Conservation (phyloP, 2,329 filamentous ascomycete genomes). For the Mycosphaerella sp. region DNA sequence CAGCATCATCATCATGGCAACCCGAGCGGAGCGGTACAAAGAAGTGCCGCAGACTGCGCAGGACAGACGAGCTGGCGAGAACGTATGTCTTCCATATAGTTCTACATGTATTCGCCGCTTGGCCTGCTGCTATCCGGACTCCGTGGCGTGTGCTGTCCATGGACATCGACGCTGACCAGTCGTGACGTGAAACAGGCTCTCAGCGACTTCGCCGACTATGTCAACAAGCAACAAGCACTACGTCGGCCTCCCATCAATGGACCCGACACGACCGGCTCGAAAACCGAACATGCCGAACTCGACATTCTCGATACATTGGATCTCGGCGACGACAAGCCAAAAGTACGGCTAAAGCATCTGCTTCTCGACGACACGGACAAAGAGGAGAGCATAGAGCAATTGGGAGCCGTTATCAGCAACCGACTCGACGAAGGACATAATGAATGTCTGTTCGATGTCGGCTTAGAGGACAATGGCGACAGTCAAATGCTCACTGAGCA, state of each 20-base stretch:
- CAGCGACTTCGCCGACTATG: conserved; percentile 95
- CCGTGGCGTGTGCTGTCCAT: no score
- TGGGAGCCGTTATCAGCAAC: conserved; percentile 60
- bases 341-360: conserved; percentile 67
- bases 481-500: conserved; percentile 68
- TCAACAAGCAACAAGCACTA: conserved; percentile 82
- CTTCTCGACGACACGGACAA: conserved; percentile 53
- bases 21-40: conserved; percentile 33
- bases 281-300: conserved; percentile 71
- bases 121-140: no score
- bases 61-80: conserved; percentile 81
- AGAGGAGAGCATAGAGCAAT: conserved; percentile 55
- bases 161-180: neutral
- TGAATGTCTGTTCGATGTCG: conserved; percentile 86
- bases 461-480: conserved; percentile 83
- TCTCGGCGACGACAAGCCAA: conserved; percentile 62
- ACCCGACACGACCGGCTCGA: conserved; percentile 45
- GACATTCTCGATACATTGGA: conserved; percentile 78
- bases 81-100: conserved; percentile 48
- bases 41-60: conserved; percentile 53
- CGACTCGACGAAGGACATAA: conserved; percentile 78
- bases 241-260: conserved; percentile 42
- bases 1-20: conserved; percentile 25
- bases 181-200: conserved; percentile 53
- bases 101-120: no score